Percentiles rank a stretch among this genome's conserved stretches.
Evolutionary conservation across 1,139 yeast species (phyloP).

Genomic region (Blastobotrys malaysiensis): DNA sequence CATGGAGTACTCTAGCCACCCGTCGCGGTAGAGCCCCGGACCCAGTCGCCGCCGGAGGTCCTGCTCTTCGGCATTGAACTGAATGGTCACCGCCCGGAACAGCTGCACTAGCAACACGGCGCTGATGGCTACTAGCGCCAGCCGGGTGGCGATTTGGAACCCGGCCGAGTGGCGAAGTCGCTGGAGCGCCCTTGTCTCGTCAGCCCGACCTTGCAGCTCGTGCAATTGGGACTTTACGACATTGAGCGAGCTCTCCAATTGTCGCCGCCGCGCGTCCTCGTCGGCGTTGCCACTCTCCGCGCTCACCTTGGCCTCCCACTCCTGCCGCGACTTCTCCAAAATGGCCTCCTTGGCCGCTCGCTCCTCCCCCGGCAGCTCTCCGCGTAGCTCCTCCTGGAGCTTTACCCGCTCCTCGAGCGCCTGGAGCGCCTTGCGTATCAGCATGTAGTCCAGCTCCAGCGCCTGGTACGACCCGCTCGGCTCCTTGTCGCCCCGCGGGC

Average conservation of each 20-base stretch:
- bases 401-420: conserved; percentile 19
- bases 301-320: conserved; percentile 4
- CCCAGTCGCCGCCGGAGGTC: conserved; percentile 10
- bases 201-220: not conserved
- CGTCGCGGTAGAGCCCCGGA: conserved; percentile 11
- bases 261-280: not conserved
- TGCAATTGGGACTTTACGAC: not conserved
- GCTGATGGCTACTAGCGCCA: not conserved
- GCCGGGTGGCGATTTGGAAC: not conserved
- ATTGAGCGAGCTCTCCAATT: not conserved
- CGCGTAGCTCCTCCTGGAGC: conserved; percentile 17
- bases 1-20: conserved; percentile 14
- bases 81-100: conserved; percentile 8
- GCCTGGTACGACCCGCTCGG: conserved; percentile 6
- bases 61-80: conserved; percentile 10
- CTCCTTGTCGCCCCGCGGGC: not conserved
- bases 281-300: not conserved
- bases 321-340: conserved; percentile 1
- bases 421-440: conserved; percentile 19
- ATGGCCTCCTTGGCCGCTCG: conserved; percentile 2
- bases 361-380: conserved; percentile 1
- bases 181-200: not conserved
- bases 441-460: conserved; percentile 20
- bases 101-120: not conserved
- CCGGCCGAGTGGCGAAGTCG: not conserved